Evolutionary conservation across 2,329 filamentous ascomycete genomes (phyloP).

Genomic region (Nannizziopsis barbatae): DNA sequence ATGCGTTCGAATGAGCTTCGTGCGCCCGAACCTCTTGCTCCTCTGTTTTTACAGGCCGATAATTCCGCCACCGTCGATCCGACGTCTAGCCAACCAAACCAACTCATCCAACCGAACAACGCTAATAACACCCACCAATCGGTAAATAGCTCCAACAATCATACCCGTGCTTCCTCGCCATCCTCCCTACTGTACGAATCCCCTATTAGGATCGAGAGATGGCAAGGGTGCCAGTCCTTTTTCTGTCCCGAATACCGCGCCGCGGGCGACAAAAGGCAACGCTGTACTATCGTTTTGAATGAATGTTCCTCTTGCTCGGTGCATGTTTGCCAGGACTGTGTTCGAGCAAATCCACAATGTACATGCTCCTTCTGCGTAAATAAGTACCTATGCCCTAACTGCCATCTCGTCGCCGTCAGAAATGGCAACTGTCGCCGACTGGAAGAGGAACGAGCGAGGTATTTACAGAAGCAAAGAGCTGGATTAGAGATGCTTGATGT

Average conservation of each 20-base stretch:
- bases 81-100: not conserved
- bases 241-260: constrained; percentile 37
- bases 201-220: constrained; percentile 28
- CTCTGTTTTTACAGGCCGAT: not conserved
- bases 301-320: constrained; percentile 39
- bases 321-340: constrained; percentile 38
- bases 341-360: constrained; percentile 32
- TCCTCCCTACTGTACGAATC: constrained; percentile 30
- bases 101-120: not conserved
- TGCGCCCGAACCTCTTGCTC: not conserved
- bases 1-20: not conserved
- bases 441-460: constrained; percentile 30
- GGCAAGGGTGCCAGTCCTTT: constrained; percentile 40
- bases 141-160: constrained; percentile 22
- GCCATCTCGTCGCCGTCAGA: constrained; percentile 28
- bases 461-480: constrained; percentile 28
- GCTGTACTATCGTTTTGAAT: constrained; percentile 34
- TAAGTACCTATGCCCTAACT: constrained; percentile 37
- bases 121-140: not conserved
- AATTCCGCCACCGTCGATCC: not conserved
- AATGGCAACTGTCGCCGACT: constrained; percentile 32
- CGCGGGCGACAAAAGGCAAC: constrained; percentile 36
- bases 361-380: constrained; percentile 35
- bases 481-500: constrained; percentile 33
- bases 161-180: constrained; percentile 32